Evolutionary conservation across 2,329 filamentous ascomycete genomes (phyloP).

Genomic region (Coniochaeta sp.): DNA sequence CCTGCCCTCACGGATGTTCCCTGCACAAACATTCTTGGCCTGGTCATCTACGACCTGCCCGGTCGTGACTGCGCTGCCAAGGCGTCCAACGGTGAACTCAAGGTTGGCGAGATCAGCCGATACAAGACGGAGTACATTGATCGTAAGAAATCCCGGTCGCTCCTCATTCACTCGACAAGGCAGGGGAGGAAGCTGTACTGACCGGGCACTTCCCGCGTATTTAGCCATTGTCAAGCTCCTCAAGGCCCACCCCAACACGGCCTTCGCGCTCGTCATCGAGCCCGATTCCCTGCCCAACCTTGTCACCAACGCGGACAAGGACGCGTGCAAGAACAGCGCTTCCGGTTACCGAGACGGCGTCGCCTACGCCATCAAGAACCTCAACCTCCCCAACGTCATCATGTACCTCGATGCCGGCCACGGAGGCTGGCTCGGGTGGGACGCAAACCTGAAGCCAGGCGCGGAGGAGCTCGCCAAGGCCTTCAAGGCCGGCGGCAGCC

Average conservation of each 20-base stretch:
- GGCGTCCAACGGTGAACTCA: slow-evolving; percentile 56
- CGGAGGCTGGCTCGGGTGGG: slow-evolving; percentile 58
- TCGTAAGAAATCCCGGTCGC: slow-evolving; percentile 18
- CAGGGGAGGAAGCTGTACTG: neutral
- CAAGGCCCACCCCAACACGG: slow-evolving; percentile 45
- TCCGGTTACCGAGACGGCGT: slow-evolving; percentile 47
- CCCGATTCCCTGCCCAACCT: slow-evolving; percentile 58
- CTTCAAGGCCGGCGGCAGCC: slow-evolving; percentile 28
- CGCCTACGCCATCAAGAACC: slow-evolving; percentile 45
- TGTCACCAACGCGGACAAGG: slow-evolving; percentile 50
- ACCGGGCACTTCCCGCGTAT: slow-evolving; percentile 2
- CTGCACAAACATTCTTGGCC: slow-evolving; percentile 30
- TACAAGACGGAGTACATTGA: slow-evolving; percentile 36
- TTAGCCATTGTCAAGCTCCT: slow-evolving; percentile 42
- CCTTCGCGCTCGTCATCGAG: slow-evolving; percentile 39
- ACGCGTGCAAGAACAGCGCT: slow-evolving; percentile 46
- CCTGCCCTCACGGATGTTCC: slow-evolving; percentile 26
- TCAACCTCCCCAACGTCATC: slow-evolving; percentile 54
- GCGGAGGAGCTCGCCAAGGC: slow-evolving; percentile 30
- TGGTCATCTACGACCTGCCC: slow-evolving; percentile 58
- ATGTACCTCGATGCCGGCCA: slow-evolving; percentile 60
- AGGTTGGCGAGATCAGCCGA: slow-evolving; percentile 40
- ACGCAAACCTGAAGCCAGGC: slow-evolving; percentile 42
- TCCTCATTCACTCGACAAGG: no score
- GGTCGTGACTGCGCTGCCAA: slow-evolving; percentile 57